phyloP scores from a whole-genome alignment of 306 rosid genomes.

The Casuarina glauca region DNA sequence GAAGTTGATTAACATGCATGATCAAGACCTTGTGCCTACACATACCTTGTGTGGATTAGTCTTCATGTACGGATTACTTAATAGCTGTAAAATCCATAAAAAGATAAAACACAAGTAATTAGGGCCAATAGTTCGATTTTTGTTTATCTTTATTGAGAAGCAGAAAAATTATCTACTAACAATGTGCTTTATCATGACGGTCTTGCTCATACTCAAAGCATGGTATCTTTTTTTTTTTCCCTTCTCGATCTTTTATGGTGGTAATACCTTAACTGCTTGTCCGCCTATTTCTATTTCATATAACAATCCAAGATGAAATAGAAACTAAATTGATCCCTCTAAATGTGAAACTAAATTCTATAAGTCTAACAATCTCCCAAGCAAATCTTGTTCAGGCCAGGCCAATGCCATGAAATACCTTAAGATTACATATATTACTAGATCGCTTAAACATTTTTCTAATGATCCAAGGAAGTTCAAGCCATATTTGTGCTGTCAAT shows the following conservation, averaged over 20 bases:
- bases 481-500: too few relatives aligned
- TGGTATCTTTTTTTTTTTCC: too few relatives aligned
- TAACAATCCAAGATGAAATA: too few relatives aligned
- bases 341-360: too few relatives aligned
- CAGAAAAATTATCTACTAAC: background rate
- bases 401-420: too few relatives aligned
- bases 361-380: too few relatives aligned
- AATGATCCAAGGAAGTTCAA: too few relatives aligned
- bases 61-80: conserved; percentile 82
- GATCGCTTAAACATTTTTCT: too few relatives aligned
- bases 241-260: background rate
- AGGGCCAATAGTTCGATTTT: background rate
- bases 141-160: background rate
- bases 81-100: conserved; percentile 46
- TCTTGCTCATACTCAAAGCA: background rate
- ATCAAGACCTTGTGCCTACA: background rate
- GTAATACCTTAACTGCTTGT: background rate
- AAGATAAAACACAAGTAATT: background rate
- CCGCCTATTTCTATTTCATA: background rate
- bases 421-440: too few relatives aligned
- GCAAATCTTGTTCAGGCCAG: too few relatives aligned
- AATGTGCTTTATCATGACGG: background rate
- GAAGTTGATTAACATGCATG: background rate
- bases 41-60: conserved; percentile 63
- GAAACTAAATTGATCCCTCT: too few relatives aligned